Evolutionary conservation across 495 filamentous ascomycete species (phyloP).

Genomic region (Hyaloscypha hepaticicola): DNA sequence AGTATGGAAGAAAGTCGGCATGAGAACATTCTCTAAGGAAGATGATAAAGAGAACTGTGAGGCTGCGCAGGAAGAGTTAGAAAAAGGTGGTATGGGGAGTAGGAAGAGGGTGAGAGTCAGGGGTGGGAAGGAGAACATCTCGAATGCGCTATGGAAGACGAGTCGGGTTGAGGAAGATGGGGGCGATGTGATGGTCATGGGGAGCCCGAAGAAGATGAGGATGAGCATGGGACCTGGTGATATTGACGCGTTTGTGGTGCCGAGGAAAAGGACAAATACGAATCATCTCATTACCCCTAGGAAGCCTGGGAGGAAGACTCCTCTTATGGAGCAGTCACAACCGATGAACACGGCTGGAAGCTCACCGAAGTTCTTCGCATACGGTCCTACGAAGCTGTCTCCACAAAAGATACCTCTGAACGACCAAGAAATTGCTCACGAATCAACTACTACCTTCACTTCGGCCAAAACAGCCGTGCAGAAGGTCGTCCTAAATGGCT

Average conservation of each 20-base stretch:
- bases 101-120: constrained; percentile 25
- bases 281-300: constrained; percentile 31
- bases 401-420: constrained; percentile 1
- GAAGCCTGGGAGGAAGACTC: constrained; percentile 21
- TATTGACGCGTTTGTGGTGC: constrained; percentile 20
- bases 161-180: background rate
- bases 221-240: background rate
- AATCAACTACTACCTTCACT: background rate
- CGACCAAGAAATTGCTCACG: background rate
- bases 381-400: background rate
- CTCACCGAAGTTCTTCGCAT: background rate
- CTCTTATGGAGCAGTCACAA: background rate
- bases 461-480: background rate
- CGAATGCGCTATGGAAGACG: constrained; percentile 24
- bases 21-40: background rate
- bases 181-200: background rate
- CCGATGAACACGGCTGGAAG: background rate
- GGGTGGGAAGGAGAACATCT: constrained; percentile 29
- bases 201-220: background rate
- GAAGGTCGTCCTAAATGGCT: background rate
- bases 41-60: constrained; percentile 24
- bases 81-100: constrained; percentile 25
- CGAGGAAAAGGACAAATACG: constrained; percentile 31
- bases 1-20: constrained; percentile 31
- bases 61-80: constrained; percentile 24